Conservation (phyloP, 768 basidiomycete genomes). For the Tricholoma flavovirens region DNA sequence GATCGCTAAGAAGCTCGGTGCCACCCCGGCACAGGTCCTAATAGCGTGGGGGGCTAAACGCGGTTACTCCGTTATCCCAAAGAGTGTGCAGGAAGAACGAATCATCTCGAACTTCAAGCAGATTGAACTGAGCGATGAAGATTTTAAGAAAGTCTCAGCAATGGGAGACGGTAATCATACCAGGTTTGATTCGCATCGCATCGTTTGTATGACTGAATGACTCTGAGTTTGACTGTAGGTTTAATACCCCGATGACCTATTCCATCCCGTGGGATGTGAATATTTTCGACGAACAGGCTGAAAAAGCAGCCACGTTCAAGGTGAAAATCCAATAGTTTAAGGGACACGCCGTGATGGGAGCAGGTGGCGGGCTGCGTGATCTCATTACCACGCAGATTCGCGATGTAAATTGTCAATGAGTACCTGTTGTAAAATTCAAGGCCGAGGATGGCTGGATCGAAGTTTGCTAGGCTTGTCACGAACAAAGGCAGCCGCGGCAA, state of each 20-base stretch:
- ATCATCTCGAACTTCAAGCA: slow-evolving; percentile 77
- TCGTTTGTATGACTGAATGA: background rate
- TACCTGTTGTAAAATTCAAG: too few species aligned
- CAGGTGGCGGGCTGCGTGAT: too few species aligned
- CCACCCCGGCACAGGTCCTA: slow-evolving; percentile 75
- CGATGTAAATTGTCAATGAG: too few species aligned
- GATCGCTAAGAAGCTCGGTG: slow-evolving; percentile 57
- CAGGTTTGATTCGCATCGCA: slow-evolving; percentile 22
- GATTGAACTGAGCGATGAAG: slow-evolving; percentile 57
- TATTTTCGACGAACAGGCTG: slow-evolving; percentile 59
- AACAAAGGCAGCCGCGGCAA: too few species aligned
- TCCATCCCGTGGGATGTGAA: slow-evolving; percentile 63
- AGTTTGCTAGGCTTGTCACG: too few species aligned
- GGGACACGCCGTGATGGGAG: background rate
- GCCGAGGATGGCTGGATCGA: too few species aligned
- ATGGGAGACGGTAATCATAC: slow-evolving; percentile 45
- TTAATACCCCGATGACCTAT: slow-evolving; percentile 62
- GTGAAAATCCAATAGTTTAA: slow-evolving; percentile 24
- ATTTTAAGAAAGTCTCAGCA: slow-evolving; percentile 53
- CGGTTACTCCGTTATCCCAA: slow-evolving; percentile 81
- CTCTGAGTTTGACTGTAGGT: slow-evolving; percentile 28
- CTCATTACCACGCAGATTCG: too few species aligned
- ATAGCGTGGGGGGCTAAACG: slow-evolving; percentile 75
- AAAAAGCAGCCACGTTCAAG: slow-evolving; percentile 35
- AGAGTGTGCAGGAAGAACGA: slow-evolving; percentile 68